Conservation (phyloP, 2,329 filamentous ascomycete species). For the Fusarium mexicanum region DNA sequence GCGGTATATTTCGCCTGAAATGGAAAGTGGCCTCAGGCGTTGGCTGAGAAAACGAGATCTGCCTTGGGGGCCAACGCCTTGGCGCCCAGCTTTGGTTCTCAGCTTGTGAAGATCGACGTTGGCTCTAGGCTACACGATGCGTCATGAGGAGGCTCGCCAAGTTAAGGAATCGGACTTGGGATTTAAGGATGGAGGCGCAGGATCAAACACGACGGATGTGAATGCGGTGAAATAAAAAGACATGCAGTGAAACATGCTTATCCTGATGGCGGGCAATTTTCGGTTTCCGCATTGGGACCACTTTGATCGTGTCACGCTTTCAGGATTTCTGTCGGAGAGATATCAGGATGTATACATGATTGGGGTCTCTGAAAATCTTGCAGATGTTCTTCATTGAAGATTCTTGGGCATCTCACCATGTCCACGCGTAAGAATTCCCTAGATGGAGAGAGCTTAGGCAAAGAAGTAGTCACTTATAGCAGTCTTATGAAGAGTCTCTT, state of each 20-base stretch:
- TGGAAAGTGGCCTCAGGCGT: background rate
- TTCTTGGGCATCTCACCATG: too few relatives aligned
- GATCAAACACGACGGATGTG: background rate
- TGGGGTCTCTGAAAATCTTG: too few relatives aligned
- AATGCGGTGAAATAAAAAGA: background rate
- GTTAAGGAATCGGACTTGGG: background rate
- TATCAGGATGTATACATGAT: too few relatives aligned
- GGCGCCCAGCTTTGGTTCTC: background rate
- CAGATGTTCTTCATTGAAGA: too few relatives aligned
- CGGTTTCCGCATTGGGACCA: too few relatives aligned
- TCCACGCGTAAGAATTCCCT: too few relatives aligned
- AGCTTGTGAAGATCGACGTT: background rate
- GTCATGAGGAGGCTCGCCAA: background rate
- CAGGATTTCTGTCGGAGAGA: too few relatives aligned
- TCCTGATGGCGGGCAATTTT: background rate
- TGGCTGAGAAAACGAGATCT: background rate
- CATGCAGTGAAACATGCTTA: rapidly evolving
- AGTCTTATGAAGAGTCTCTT: too few relatives aligned
- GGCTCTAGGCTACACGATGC: background rate
- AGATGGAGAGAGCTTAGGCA: too few relatives aligned
- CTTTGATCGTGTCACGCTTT: background rate
- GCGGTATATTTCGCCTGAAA: background rate
- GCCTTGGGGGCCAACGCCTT: background rate
- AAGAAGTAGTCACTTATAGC: too few relatives aligned
- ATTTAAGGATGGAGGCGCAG: background rate